Percentiles rank a stretch among this genome's conserved stretches.
Evolutionary conservation across 2,329 filamentous ascomycete species (phyloP).

Genomic region (Boeremia exigua): DNA sequence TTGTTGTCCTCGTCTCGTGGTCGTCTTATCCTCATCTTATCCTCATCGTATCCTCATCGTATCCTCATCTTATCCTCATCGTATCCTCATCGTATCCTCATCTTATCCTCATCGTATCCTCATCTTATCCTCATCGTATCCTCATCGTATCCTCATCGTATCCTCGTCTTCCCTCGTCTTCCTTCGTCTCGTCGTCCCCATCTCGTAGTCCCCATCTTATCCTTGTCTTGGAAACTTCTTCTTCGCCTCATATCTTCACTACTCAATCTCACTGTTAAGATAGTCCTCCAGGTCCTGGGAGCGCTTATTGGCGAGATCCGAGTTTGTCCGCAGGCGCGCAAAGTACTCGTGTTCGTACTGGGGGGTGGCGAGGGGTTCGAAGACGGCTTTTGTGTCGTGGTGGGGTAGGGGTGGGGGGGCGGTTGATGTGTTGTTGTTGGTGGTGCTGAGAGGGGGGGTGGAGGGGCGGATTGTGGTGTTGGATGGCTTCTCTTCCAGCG

Average conservation of each 20-base stretch:
- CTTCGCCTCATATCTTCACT: too few species aligned
- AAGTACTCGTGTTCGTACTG: slow-evolving; percentile 19
- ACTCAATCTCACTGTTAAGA: slow-evolving; percentile 15
- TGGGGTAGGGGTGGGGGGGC: not conserved
- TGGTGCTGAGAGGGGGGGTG: slow-evolving; percentile 23
- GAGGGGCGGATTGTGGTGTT: slow-evolving; percentile 42
- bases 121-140: too few species aligned
- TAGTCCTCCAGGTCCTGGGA: slow-evolving; percentile 14
- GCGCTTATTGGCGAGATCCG: slow-evolving; percentile 4
- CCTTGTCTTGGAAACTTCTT: too few species aligned
- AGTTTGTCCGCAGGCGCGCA: slow-evolving; percentile 6
- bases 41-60: not conserved
- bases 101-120: not conserved
- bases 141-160: not conserved
- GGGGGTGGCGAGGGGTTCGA: slow-evolving; percentile 12
- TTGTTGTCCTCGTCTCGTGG: not conserved
- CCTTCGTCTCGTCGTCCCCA: too few species aligned
- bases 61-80: not conserved
- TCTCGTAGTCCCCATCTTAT: too few species aligned
- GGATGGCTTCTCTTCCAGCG: slow-evolving; percentile 38
- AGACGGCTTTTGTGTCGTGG: slow-evolving; percentile 13
- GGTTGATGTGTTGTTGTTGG: not conserved
- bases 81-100: too few species aligned
- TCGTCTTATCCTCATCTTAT: not conserved
- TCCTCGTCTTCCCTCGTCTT: too few species aligned